Percentiles rank a stretch among this genome's conserved stretches.
Conservation (phyloP, 176 grass and related monocot species). For the Ensete glaucum region DNA sequence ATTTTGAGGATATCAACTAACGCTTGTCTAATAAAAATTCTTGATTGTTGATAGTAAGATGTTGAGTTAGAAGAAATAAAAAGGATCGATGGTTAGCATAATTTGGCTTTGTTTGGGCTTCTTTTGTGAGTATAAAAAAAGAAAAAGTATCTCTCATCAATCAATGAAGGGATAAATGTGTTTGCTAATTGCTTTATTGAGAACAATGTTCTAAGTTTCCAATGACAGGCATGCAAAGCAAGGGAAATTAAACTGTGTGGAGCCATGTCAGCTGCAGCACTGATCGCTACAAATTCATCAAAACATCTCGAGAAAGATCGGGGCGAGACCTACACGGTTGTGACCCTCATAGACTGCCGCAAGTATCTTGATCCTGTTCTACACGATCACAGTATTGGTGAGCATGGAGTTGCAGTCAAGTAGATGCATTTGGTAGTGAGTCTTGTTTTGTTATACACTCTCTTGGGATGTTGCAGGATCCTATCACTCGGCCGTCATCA, state of each 20-base stretch:
- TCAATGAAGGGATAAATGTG: no score
- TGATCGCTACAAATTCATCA: slow-evolving; percentile 44
- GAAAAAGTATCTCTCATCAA: no score
- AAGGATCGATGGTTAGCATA: no score
- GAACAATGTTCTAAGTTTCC: background rate
- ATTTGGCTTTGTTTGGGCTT: no score
- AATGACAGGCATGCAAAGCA: slow-evolving; percentile 60
- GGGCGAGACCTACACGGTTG: slow-evolving; percentile 53
- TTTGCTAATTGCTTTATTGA: background rate
- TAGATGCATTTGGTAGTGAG: no score
- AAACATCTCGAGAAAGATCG: slow-evolving; percentile 37
- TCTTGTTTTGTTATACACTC: no score
- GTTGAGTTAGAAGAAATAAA: no score
- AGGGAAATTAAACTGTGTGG: slow-evolving; percentile 60
- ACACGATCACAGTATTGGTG: slow-evolving; percentile 52
- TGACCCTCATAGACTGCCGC: slow-evolving; percentile 63
- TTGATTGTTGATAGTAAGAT: no score
- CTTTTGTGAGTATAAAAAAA: no score
- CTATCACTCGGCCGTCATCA: slow-evolving; percentile 75
- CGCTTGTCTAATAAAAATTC: no score
- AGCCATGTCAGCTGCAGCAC: slow-evolving; percentile 55
- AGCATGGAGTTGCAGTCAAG: background rate
- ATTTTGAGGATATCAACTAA: no score
- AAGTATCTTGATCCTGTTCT: slow-evolving; percentile 55
- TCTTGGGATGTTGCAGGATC: slow-evolving; percentile 33